Conservation (phyloP, 108 stramenopile species). For the Aurantiochytrium sp. region DNA sequence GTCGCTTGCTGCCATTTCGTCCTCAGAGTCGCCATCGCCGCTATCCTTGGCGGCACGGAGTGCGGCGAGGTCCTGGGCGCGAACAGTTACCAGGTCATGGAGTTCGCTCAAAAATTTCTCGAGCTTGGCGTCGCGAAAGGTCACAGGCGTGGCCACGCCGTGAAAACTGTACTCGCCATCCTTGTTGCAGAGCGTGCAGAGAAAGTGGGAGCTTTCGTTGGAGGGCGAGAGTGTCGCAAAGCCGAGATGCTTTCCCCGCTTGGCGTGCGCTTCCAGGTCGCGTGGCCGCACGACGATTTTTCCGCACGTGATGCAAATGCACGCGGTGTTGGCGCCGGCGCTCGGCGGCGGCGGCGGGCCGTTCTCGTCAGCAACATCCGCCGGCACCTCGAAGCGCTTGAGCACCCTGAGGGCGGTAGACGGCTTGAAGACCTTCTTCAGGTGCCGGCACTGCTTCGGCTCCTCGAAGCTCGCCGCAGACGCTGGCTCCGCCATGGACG, state of each 20-base stretch:
- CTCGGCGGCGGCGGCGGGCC: too few relatives aligned
- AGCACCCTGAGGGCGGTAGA: background rate
- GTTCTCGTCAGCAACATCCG: background rate
- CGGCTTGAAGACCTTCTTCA: background rate
- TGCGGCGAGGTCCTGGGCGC: background rate
- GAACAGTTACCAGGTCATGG: background rate
- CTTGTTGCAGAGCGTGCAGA: background rate
- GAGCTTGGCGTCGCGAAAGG: background rate
- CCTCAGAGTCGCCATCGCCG: too few relatives aligned
- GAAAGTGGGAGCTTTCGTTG: background rate
- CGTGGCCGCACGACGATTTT: background rate
- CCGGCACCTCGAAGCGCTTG: background rate
- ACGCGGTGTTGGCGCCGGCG: background rate
- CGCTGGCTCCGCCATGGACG: too few relatives aligned
- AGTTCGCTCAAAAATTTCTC: background rate
- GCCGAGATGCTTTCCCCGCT: background rate
- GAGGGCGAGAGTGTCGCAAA: background rate
- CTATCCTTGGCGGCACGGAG: background rate
- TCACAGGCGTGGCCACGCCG: background rate
- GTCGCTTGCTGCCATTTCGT: background rate
- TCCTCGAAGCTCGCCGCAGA: too few relatives aligned
- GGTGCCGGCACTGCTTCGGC: background rate
- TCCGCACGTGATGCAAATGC: background rate
- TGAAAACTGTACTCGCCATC: background rate
- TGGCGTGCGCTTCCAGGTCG: background rate